Evolutionary conservation across 2,329 filamentous ascomycete genomes (phyloP), one percentile per base, ranked within the genome.

Genomic region (Fusarium humuli): DNA sequence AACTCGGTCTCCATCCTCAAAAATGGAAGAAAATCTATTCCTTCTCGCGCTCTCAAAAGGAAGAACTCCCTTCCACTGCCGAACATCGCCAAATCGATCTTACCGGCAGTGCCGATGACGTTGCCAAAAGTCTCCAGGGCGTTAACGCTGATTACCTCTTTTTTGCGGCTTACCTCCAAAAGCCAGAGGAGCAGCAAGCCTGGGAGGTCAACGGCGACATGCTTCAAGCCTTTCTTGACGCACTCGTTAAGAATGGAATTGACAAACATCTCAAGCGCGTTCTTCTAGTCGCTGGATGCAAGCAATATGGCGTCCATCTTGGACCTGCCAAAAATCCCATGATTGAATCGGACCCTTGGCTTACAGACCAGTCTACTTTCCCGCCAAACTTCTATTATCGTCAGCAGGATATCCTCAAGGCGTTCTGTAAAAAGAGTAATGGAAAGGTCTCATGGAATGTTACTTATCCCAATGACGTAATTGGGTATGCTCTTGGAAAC

Each of bases 301-400:
- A 65, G 34, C 61, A 65, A 25, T 65, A 65, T 6, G 62, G 62
- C 2, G 62, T 65, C 1, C 45, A 49, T 20, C 47, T 65, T 1
- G 62, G 62, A 5, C 62, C 61, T 9, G 34, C 52, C 10, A 65
- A 65, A 8, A 65, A 48, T 18, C 53, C 61, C 0, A 65, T 65
- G 61, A 0, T 53, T 12, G 62, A 65, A 14, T 53, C 62, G 3
- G 53, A 65, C 23, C 47, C 61, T 10, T 65, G 53, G 62, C 47
- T 32, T 2, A 49, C 41, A 3, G 22, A 49, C n/a, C 32, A 59
- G 23, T 52, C 60, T 4, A 34, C 41, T 1, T 65, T 65, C n/a
- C 62, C 60, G 3, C 62, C 62, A 5, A 65, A 65, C 41, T 65
- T 65, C 12, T 65, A 65, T 18, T 65, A 65, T 9, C 62, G 60